Conservation (phyloP, 257 asterid genomes). For the Solanum ossicruentum region DNA sequence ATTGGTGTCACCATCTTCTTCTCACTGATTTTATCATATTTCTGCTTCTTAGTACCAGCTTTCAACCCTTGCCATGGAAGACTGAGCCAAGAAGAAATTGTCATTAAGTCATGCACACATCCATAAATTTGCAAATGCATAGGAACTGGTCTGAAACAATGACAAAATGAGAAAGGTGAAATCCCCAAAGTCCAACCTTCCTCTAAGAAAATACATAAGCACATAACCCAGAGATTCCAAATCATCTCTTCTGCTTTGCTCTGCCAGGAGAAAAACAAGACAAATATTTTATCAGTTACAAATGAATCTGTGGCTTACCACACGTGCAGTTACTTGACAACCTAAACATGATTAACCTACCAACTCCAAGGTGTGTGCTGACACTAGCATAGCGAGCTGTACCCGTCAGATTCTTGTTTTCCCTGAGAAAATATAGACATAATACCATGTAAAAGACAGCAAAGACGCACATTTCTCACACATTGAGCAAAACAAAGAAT, state of each 20-base stretch:
- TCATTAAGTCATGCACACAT: background rate
- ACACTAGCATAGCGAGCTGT: constrained; percentile 98
- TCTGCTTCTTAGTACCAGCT: constrained; percentile 97
- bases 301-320: background rate
- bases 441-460: background rate
- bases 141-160: background rate
- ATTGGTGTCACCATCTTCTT: constrained; percentile 86
- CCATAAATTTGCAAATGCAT: background rate
- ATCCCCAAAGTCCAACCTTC: constrained; percentile 45
- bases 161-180: background rate
- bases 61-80: constrained; percentile 97
- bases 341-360: constrained; percentile 29
- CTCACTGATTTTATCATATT: constrained; percentile 92
- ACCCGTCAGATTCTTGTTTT: constrained; percentile 92
- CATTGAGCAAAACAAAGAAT: background rate
- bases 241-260: constrained; percentile 96
- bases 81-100: constrained; percentile 25
- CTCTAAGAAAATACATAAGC: constrained; percentile 94
- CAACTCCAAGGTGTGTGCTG: constrained; percentile 88
- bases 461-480: background rate
- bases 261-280: constrained; percentile 30
- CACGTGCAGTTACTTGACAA: background rate
- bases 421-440: constrained; percentile 32
- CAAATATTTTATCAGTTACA: background rate
- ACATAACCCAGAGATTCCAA: constrained; percentile 97